Base-by-base conservation (phyloP, 192 early-diverging fungal species). In the Podila clonocystis region DNA sequence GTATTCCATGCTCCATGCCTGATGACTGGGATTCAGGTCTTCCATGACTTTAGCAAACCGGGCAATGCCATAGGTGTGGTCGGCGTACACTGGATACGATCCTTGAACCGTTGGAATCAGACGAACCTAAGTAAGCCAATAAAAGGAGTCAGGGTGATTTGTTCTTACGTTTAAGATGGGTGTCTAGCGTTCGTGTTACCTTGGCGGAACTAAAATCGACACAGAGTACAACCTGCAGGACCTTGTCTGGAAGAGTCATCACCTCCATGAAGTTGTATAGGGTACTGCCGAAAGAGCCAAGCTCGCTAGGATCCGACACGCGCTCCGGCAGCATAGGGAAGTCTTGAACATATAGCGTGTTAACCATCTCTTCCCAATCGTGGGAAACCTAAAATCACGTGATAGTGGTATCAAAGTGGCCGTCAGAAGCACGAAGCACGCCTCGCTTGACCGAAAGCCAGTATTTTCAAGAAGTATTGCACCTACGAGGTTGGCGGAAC, bases 321-420 rank as follows among this genome's bases (percentile, higher is more conserved):
- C 62, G 50, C 2, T 24, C 50, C 15, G 82, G 48, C 0, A 73
- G 82, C 22, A 82, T 48, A 2, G 83, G 79, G 52, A 93, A 85
- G 58, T 93, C 91, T 62, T 93, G 91, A 13, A 93, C 88, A 77
- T 86, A 93, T 26, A 93, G 68, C 6, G 87, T 87, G 73, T 93
- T 93, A 11, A 88, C 85, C 17, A 93, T 62, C 20, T 87, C 72
- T 9, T 82, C 64, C 85, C 89, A 93, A 72, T 93, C 91, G 28
- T 86, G 82, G 5, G 17, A 19, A 2, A 82, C 79, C 86, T 87
- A 45, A 12, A 1, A 36, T 41, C 0, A n/a, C 13, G 50, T 11
- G n/a, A 24, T 31, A 52, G 15, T 20, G 13, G 13, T 0, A 41
- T 58, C n/a, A 64, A 55, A 55, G 24, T 5, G 22, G 9, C 24